phyloP scores from a whole-genome alignment of 805 yeast species.

The Kazachstania psychrophila region DNA sequence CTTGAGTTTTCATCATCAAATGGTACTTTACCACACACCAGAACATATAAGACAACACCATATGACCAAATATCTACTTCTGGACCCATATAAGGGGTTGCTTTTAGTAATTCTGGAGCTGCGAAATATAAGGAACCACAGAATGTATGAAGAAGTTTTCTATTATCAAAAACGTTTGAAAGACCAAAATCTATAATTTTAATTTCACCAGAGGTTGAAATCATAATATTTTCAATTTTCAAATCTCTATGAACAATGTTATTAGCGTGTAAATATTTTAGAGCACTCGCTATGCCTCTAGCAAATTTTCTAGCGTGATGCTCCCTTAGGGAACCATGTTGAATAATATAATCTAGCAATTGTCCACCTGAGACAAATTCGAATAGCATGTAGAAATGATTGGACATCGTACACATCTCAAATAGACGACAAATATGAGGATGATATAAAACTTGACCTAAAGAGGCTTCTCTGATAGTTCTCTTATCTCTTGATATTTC shows the following conservation, averaged over 20 bases:
- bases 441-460: constrained; percentile 82
- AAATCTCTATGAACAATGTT: constrained; percentile 95
- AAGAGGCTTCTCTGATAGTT: constrained; percentile 89
- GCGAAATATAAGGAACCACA: constrained; percentile 98
- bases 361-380: constrained; percentile 97
- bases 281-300: constrained; percentile 86
- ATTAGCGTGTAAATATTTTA: constrained; percentile 87
- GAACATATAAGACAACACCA: constrained; percentile 90
- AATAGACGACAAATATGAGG: constrained; percentile 85
- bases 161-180: constrained; percentile 72
- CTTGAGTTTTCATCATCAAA: constrained; percentile 93
- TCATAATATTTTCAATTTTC: constrained; percentile 93
- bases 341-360: constrained; percentile 90
- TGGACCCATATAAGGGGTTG: constrained; percentile 89
- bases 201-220: constrained; percentile 85
- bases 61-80: constrained; percentile 98
- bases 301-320: constrained; percentile 91
- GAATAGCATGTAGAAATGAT: constrained; percentile 92
- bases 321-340: constrained; percentile 91
- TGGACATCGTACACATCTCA: constrained; percentile 94
- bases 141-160: constrained; percentile 72
- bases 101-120: constrained; percentile 91
- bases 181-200: constrained; percentile 95
- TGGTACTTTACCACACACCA: constrained; percentile 97
- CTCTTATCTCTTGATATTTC: constrained; percentile 86